A percentile compares a stretch with the other conserved stretches of the same genome.
Conservation (phyloP, 495 filamentous ascomycete species). For the Letharia columbiana region DNA sequence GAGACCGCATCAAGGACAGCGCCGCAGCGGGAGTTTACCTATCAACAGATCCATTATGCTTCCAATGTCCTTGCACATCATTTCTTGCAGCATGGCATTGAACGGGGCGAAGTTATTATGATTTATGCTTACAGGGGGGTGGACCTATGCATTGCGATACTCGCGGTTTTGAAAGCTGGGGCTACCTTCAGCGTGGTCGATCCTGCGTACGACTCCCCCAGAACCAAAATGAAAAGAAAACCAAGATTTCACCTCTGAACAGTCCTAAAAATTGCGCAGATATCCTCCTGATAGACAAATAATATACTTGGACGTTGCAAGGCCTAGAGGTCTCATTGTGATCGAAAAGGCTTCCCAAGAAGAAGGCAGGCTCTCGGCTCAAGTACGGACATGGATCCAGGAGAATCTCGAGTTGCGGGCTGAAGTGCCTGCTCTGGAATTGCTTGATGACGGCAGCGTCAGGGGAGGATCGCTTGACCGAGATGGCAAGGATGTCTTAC, state of each 20-base stretch:
- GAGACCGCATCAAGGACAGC: conserved; percentile 62
- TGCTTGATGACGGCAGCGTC: conserved; percentile 67
- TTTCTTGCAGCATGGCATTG: conserved; percentile 61
- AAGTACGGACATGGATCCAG: conserved; percentile 66
- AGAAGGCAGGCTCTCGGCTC: conserved; percentile 42
- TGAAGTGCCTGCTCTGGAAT: conserved; percentile 65
- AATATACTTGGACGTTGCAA: conserved; percentile 84
- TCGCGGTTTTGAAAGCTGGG: conserved; percentile 44
- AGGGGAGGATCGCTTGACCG: conserved; percentile 47
- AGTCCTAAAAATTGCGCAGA: not conserved
- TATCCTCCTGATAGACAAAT: conserved; percentile 73
- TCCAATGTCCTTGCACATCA: conserved; percentile 75
- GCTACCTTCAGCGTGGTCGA: conserved; percentile 17
- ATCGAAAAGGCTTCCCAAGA: conserved; percentile 75
- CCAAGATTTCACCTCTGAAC: no score
- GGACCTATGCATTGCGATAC: conserved; percentile 58
- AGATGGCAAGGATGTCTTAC: conserved; percentile 55
- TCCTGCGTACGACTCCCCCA: conserved; percentile 31
- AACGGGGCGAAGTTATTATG: conserved; percentile 86
- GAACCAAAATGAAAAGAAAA: no score
- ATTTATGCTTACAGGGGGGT: conserved; percentile 77
- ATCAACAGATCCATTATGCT: conserved; percentile 78
- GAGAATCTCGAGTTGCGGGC: conserved; percentile 64
- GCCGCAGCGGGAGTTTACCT: conserved; percentile 65
- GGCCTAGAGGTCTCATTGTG: conserved; percentile 67